These are phyloP conservation scores for Cytidiella melzeri DNA, from an alignment of 768 basidiomycete species.

Conservation along the genomic window DNA sequence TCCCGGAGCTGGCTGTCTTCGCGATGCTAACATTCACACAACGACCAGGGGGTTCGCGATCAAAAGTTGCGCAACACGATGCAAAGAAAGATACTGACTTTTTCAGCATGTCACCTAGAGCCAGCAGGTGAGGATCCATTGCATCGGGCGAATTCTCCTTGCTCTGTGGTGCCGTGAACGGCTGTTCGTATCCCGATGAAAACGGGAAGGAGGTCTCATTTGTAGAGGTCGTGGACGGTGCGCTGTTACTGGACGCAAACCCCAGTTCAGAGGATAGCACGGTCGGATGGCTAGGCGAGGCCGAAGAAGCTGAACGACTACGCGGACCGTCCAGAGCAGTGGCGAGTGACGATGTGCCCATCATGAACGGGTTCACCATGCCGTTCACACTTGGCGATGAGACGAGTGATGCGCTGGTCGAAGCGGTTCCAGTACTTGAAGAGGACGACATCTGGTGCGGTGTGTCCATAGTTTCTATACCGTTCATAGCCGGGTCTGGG, in stretches of 20 bases:
- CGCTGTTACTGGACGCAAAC: slow-evolving; percentile 23
- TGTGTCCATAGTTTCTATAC: slow-evolving; percentile 26
- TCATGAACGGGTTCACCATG: slow-evolving; percentile 23
- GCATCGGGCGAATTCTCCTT: slow-evolving; percentile 22
- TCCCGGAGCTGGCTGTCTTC: slow-evolving; percentile 21
- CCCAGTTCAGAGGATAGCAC: slow-evolving; percentile 21
- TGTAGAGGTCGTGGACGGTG: slow-evolving; percentile 20
- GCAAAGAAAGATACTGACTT: slow-evolving; percentile 40
- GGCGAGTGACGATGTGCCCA: slow-evolving; percentile 28
- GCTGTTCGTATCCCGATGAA: slow-evolving; percentile 18
- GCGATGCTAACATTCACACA: slow-evolving; percentile 20
- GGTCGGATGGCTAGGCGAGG: slow-evolving; percentile 24
- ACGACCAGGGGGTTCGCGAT: slow-evolving; percentile 27
- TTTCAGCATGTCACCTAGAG: slow-evolving; percentile 43
- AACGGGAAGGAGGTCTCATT: slow-evolving; percentile 25
- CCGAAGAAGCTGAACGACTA: slow-evolving; percentile 28
- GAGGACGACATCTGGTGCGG: slow-evolving; percentile 26
- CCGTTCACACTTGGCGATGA: slow-evolving; percentile 29
- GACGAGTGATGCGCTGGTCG: slow-evolving; percentile 27
- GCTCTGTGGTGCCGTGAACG: slow-evolving; percentile 12
- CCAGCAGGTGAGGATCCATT: slow-evolving; percentile 40
- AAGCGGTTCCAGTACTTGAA: slow-evolving; percentile 26
- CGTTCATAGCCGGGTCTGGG: slow-evolving; percentile 29
- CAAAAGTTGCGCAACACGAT: slow-evolving; percentile 10
- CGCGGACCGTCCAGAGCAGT: slow-evolving; percentile 28